Evolutionary conservation across 2,329 filamentous ascomycete genomes (phyloP), one percentile per base, ranked within the genome.

Genomic region (Chrysoporthe puriensis): DNA sequence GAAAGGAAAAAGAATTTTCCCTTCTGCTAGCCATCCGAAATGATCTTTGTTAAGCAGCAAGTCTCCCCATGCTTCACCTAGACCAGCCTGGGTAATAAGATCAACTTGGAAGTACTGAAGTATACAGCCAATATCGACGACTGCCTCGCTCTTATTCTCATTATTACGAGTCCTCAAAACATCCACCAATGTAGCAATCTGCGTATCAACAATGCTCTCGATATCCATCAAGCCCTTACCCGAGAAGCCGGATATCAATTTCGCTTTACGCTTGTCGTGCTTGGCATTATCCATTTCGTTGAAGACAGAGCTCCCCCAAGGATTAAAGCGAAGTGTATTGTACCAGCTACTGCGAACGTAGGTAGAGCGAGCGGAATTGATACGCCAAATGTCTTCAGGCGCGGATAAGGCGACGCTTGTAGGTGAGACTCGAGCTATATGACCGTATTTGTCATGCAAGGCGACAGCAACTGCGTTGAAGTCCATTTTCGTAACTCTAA

Each of bases 251-350:
- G 66, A 40, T 2, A 64, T 67, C 9, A 77, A 21, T 40, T 72
- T 72, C 9, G 75, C 73, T 65, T 76, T 77, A 14, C 73, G 72
- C 52, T 70, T 70, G 64, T 76, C 75, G 60, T 77, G 76, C 11
- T 48, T 66, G 16, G 66, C 64, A 1, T 72, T 74, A 58, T 74
- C 65, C 14, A 66, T 64, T 52, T 75, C 71, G 6, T 72, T 75
- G 4, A 76, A 50, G 1, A 77, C 70, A 42, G 61, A 73, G 13
- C 74, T 57, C n/a, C 71, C 74, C 5, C 73, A 73, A 8, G 74
- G 75, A 44, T 77, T 73, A 57, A 76, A 72, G 44, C 70, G 69
- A 40, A 72, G 65, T 50, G 73, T 72, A 4, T 50, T 59, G 40
- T 75, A 77, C 72, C 74, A 78, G 16, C 32, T 63, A 34, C 74